Evolutionary conservation across 129 eudicot species (phyloP).

Genomic region (Saussurea involucrata): DNA sequence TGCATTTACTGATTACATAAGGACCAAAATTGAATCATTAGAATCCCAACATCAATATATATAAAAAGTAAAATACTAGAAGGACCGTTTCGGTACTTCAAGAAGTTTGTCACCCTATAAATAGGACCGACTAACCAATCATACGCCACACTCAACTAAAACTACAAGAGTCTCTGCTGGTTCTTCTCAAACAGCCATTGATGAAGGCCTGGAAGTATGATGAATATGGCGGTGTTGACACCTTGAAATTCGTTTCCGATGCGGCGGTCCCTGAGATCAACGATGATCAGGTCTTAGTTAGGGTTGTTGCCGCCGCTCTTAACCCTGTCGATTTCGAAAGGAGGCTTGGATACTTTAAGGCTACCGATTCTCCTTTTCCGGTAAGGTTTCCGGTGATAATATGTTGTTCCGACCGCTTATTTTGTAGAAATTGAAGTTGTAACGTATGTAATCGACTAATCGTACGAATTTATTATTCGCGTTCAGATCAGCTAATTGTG

Average conservation of each 20-base stretch:
- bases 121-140: background rate
- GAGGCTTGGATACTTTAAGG: slow-evolving; percentile 68
- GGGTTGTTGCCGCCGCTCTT: slow-evolving; percentile 87
- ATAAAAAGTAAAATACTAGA: background rate
- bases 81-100: background rate
- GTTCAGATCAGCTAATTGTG: background rate
- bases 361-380: slow-evolving; percentile 87
- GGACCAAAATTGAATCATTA: background rate
- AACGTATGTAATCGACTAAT: background rate
- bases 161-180: background rate
- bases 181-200: background rate
- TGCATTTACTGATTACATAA: background rate
- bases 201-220: slow-evolving; percentile 91
- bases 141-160: background rate
- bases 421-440: background rate
- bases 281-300: slow-evolving; percentile 81
- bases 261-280: slow-evolving; percentile 58
- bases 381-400: slow-evolving; percentile 27
- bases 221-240: slow-evolving; percentile 84
- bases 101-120: background rate
- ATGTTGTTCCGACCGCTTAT: background rate
- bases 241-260: slow-evolving; percentile 50
- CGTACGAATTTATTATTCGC: no score
- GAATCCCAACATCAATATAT: background rate
- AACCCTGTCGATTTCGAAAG: slow-evolving; percentile 90